phyloP scores from a whole-genome alignment of 2,329 filamentous ascomycete genomes.

The Capronia coronata region DNA sequence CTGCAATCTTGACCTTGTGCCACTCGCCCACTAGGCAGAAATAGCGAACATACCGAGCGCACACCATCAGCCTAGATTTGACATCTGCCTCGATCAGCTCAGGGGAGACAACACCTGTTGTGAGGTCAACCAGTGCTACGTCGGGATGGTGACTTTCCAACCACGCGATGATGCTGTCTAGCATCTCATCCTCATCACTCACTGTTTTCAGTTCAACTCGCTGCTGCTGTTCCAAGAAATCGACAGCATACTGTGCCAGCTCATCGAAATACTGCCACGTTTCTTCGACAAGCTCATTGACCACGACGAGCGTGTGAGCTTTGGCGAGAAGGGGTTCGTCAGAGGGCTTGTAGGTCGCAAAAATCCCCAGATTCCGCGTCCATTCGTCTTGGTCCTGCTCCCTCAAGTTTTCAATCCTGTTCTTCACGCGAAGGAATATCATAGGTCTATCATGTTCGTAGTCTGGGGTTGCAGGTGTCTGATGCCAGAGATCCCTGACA shows the following conservation, averaged over 20 bases:
- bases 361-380: no score
- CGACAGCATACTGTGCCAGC: no score
- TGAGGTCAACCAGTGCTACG: not conserved
- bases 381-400: no score
- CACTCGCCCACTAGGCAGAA: not conserved
- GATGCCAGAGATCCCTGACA: not conserved
- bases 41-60: conserved; percentile 1
- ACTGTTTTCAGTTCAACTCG: no score
- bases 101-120: not conserved
- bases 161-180: not conserved
- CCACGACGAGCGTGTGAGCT: no score
- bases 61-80: not conserved
- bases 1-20: not conserved
- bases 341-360: no score
- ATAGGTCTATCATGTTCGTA: not conserved
- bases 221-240: no score
- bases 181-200: not conserved
- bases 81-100: not conserved
- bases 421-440: not conserved
- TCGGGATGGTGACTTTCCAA: not conserved
- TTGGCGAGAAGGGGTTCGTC: no score
- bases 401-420: no score
- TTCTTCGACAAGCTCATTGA: no score
- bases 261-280: no score
- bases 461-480: not conserved